Evolutionary conservation across 2,329 filamentous ascomycete species (phyloP), one percentile per base, ranked within the genome.

Genomic region (Fusarium brachygibbosum): DNA sequence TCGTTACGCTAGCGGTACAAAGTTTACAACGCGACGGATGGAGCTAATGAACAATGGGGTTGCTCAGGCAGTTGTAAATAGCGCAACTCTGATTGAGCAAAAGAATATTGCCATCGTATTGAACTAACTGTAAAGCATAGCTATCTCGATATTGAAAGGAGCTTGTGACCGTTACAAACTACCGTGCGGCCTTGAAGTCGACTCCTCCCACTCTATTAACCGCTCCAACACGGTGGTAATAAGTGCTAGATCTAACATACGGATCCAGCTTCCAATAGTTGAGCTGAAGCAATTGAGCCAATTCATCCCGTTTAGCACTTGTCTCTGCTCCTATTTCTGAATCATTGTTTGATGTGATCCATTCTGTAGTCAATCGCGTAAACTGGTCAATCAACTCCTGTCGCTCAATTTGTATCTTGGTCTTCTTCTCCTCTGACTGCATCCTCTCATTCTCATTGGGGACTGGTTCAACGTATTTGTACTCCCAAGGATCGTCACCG

Each of bases 211-310:
- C 23, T n/a, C 55, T 35, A 23, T 60, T 66, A n/a, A 69, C 25
- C 13, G 67, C 68, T 9, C 70, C 70, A 11, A 38, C 63, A 28
- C 70, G 61, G 17, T 72, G 70, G 19, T 73, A 72, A 28, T 73
- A 73, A n/a, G 70, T 72, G 17, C 19, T 51, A 11, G 89, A 88
- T 34, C 91, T 82, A 19, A 92, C 76, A 74, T 89, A 91, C 3
- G 89, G 89, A 78, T 93, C 91, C 57, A 93, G 77, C 65, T 86
- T 82, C 91, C 91, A 93, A 79, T 92, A 93, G 63, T 90, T 91
- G 35, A 80, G 78, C 51, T 83, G 79, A 63, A 93, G 71, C 52
- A 83, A 74, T 56, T 83, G 81, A 4, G 86, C 85, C 28, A 91
- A 42, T 3, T 77, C 76, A 32, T 82, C 78, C 63, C 89, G 81